A percentile compares a stretch with the other conserved stretches of the same genome.
These are phyloP conservation scores for Schwanniomyces sp. DNA, from an alignment of 805 yeast genomes.

Conservation along the genomic window DNA sequence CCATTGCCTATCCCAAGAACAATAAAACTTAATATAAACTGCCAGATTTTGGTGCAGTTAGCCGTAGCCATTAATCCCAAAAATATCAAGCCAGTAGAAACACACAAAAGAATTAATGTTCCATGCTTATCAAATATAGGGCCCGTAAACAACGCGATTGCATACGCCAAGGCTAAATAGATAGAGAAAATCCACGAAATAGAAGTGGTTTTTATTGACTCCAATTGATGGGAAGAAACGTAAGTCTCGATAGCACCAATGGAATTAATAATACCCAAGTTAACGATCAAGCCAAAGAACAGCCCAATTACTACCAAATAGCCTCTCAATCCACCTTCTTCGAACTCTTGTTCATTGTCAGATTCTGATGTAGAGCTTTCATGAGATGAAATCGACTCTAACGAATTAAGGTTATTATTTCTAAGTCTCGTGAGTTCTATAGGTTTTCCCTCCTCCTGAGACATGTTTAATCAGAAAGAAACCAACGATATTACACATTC, in stretches of 20 bases:
- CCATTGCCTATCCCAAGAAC: conserved; percentile 61
- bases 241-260: conserved; percentile 65
- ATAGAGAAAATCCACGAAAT: conserved; percentile 68
- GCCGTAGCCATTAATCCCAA: conserved; percentile 58
- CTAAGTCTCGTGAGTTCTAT: background rate
- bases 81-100: conserved; percentile 43
- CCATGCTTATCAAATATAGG: conserved; percentile 67
- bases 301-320: conserved; percentile 58
- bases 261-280: conserved; percentile 57
- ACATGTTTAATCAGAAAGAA: background rate
- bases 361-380: background rate
- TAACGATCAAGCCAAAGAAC: conserved; percentile 53
- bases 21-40: conserved; percentile 60
- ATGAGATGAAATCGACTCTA: background rate
- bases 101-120: conserved; percentile 39
- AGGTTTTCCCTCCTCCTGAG: background rate
- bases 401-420: background rate
- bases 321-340: conserved; percentile 60
- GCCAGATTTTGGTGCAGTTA: conserved; percentile 52
- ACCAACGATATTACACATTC: too few species aligned
- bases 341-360: background rate
- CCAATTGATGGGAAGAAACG: conserved; percentile 54
- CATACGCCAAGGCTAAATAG: conserved; percentile 48
- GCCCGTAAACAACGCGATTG: conserved; percentile 53
- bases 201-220: conserved; percentile 42